Evolutionary conservation across 78 protist species (phyloP).

Genomic region (slime mould (Dictyostelium discoideum)): dicty_2.7 NC_007089.4:3430001-3430500

Average conservation of each 20-base stretch:
- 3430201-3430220: slow-evolving; percentile 31
- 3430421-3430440: slow-evolving; percentile 64
- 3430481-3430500: slow-evolving; percentile 72
- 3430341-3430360: neutral
- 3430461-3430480: slow-evolving; percentile 88
- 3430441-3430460: slow-evolving; percentile 88
- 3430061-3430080: neutral
- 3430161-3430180: slow-evolving; percentile 21
- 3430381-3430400: neutral
- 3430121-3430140: slow-evolving; percentile 51
- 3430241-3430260: slow-evolving; percentile 43
- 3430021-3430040: slow-evolving; percentile 63
- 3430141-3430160: slow-evolving; percentile 28
- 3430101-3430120: slow-evolving; percentile 50
- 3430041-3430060: slow-evolving; percentile 57
- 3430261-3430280: slow-evolving; percentile 85
- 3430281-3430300: slow-evolving; percentile 88
- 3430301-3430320: slow-evolving; percentile 85
- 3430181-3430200: slow-evolving; percentile 45
- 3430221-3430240: slow-evolving; percentile 30
- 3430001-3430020: slow-evolving; percentile 79
- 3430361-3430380: neutral
- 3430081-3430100: slow-evolving; percentile 42
- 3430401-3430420: neutral
- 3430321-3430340: slow-evolving; percentile 6